Conservation (phyloP, 257 asterid species). For the Petrea volubilis region DNA sequence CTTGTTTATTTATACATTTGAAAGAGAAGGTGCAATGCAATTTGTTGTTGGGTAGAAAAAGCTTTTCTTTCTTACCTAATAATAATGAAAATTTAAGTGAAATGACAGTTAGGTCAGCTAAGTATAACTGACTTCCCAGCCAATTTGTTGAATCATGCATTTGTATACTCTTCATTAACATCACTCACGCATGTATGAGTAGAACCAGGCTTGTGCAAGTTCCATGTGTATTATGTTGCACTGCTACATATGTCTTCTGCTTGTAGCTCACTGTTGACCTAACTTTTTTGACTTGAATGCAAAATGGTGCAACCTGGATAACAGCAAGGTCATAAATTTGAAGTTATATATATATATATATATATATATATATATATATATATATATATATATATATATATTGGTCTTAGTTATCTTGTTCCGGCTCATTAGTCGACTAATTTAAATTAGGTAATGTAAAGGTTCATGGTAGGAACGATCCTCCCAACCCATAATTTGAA, state of each 20-base stretch:
- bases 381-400: too few species aligned
- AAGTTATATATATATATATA: too few species aligned
- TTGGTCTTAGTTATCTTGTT: too few species aligned
- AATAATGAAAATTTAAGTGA: slow-evolving; percentile 15
- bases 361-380: too few species aligned
- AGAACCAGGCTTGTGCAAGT: neutral
- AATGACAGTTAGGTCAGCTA: slow-evolving; percentile 49
- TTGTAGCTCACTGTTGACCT: neutral
- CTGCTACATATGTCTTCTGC: neutral
- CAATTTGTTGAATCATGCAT: slow-evolving; percentile 11
- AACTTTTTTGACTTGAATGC: neutral
- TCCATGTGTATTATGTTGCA: neutral
- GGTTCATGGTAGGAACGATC: too few species aligned
- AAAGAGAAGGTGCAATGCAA: neutral
- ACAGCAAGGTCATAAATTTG: too few species aligned
- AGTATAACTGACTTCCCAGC: slow-evolving; percentile 21
- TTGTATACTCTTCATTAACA: neutral
- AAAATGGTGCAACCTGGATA: neutral
- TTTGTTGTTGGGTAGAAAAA: slow-evolving; percentile 31
- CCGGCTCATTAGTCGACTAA: too few species aligned
- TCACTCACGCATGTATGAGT: neutral
- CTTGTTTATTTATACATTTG: slow-evolving; percentile 3
- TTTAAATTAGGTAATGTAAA: too few species aligned
- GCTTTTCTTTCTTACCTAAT: slow-evolving; percentile 33
- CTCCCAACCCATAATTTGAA: too few species aligned